Evolutionary conservation across 129 eudicot species (phyloP), one percentile per base, ranked within the genome.

Genomic region (Sambucus nigra): DNA sequence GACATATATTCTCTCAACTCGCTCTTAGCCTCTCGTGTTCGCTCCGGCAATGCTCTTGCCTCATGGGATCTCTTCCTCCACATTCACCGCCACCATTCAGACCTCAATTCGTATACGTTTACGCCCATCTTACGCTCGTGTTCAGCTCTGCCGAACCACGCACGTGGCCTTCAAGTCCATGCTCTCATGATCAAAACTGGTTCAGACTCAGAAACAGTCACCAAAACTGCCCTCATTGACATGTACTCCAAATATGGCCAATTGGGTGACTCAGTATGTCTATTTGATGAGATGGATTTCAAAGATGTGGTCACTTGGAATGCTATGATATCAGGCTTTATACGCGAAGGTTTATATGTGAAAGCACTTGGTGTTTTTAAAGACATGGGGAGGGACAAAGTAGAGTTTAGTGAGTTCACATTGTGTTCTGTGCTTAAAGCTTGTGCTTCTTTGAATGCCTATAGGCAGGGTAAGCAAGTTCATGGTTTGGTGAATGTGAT

Each of bases 271-370:
- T 33, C 77, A 4, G 58, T 65, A 44, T 24, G 51, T 12, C 57
- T 67, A n/a, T 72, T 72, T 18, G 39, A 72, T 26, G 72, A 65
- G 25, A 65, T 72, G 45, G 53, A 38, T 25, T 72, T 28, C 21
- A 65, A 49, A 61, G 77, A 72, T 53, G 77, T 72, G 2, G 77
- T 72, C 25, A 49, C 77, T 31, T 72, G 77, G 77, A 72, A 65
- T 53, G 72, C 77, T 16, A 44, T 72, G 68, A 46, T 72, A 15
- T 72, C 72, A 0, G 42, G 62, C 19, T 72, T 42, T 59, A 10
- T 72, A 47, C 69, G 64, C 26, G 51, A 65, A 26, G 68, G 49
- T 4, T 26, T 50, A 16, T 60, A 67, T 49, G 18, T 42, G 21
- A 65, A 65, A 42, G 68, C 72, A 4, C 42, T 72, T 3, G 38